A percentile compares a stretch with the other conserved stretches of the same genome.
These are phyloP conservation scores for Brasilioporus rufonigricans DNA, from an alignment of 768 basidiomycete species.

Conservation along the genomic window DNA sequence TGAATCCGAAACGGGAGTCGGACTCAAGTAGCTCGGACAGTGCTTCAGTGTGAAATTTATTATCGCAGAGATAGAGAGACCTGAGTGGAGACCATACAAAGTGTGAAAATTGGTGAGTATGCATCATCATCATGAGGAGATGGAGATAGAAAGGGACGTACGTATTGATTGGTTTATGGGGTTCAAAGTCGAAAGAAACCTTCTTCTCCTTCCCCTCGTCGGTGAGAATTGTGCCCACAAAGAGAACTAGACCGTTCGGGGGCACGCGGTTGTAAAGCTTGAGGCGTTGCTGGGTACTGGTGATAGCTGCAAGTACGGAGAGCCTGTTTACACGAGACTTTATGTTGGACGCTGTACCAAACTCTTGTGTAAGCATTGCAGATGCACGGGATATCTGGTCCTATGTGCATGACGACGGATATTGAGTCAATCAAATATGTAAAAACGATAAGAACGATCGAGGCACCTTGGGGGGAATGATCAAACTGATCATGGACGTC, in stretches of 20 bases:
- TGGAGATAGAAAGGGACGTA: constrained; percentile 38
- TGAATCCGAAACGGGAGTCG: constrained; percentile 97
- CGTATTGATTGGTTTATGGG: constrained; percentile 99
- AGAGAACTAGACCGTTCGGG: constrained; percentile 94
- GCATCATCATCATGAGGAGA: neutral
- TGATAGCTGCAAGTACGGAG: constrained; percentile 96
- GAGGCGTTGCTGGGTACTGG: constrained; percentile 94
- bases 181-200: constrained; percentile 97
- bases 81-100: constrained; percentile 35
- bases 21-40: constrained; percentile 95
- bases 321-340: constrained; percentile 98
- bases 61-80: constrained; percentile 98
- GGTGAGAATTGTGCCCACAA: constrained; percentile 96
- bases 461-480: constrained; percentile 88
- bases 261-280: constrained; percentile 97
- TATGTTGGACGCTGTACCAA: constrained; percentile 99
- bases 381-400: constrained; percentile 94
- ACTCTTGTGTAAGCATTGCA: constrained; percentile 97
- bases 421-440: neutral
- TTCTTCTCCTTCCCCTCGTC: constrained; percentile 99
- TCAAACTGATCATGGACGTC: constrained; percentile 98
- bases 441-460: constrained; percentile 11
- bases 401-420: constrained; percentile 34
- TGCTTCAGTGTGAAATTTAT: constrained; percentile 99
- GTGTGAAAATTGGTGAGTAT: neutral